Evolutionary conservation across 176 grass and related monocot species (phyloP), one percentile per base, ranked within the genome.

Genomic region (Oryza punctata): DNA sequence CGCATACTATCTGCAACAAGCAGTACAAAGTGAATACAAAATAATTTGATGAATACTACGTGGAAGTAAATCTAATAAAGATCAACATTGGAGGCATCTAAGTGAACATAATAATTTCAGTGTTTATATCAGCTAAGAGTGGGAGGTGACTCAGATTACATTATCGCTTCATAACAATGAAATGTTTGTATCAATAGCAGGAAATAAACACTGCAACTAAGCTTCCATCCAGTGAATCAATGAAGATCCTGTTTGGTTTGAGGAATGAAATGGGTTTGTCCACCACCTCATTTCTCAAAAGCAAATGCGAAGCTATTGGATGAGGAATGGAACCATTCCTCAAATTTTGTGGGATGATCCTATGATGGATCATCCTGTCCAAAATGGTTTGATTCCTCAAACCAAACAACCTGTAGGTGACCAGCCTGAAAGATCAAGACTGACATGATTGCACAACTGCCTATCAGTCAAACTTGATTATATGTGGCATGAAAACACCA

Each of bases 1-100:
- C 93, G 2, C 90, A 95, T 27, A 98, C 89, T 64, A 98, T 89
- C 96, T 95, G 91, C 57, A 91, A 78, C 28, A 87, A 41, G 67
- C 65, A 87, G 49, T 47, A 84, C 23, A 75, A 88, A 70, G 28
- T 68, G 65, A 65, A 63, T 5, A 74, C 23, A 57, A 33, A 45
- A 40, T 25, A 69, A 27, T 80, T 78, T 68, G 45, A 35, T 9
- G 47, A 83, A 30, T 49, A 4, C 27, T 52, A 85, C 26, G 45
- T 67, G 21, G 33, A 72, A 78, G 18, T 26, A 78, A 63, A 82
- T 52, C 18, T 67, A 24, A 28, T 72, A 25, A 72, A 7, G 1
- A 7, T 3, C 61, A 26, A 86, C 5, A 61, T 72, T 81, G 3
- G 50, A 77, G 59, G n/a, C 13, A 75, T 65, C 41, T 41, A 57